Evolutionary conservation across 768 basidiomycete species (phyloP), one percentile per base, ranked within the genome.

Genomic region (Podaxis rugospora): DNA sequence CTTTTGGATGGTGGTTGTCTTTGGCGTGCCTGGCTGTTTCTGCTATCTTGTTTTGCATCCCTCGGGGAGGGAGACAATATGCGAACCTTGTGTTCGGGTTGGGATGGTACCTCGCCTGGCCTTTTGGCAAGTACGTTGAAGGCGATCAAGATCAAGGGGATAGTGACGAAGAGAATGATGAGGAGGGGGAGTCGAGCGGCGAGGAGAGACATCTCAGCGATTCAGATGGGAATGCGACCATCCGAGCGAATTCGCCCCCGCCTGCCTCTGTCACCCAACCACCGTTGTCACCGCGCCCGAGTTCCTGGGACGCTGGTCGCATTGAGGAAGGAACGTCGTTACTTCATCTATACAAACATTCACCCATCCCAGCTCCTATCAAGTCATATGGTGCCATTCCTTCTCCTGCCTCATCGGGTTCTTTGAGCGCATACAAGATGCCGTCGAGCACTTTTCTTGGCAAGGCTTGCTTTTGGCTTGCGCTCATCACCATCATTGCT

Each of bases 91-190:
- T 98, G 4, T 93, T 86, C 68, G 97, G 97, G 13, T 76, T 99
- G 25, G 95, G 94, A 5, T 97, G 95, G 92, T 99, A 99, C 71
- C 83, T 98, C 56, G 84, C 85, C 21, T 98, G 97, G 97, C 97
- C 97, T 1, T 99, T 99, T 70, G 95, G 97, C 18, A 98, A 98
- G 74, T 99, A 98, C 70, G 93, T 99, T 51, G 95, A 98, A 72
- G 93, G 94, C 10, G 87, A 78, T 40, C 57, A 39, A 1, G 62
- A 69, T 23, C 69, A 74, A 5, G 70, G 70, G 18, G 75, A 75
- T 44, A 77, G 69, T 37, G 47, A 36, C 10, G 27, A 23, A 4
- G 55, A 14, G 67, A 23, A 50, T 25, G 37, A 36, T 6, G 55
- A 72, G 51, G 75, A 78, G 58, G 78, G 77, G 13, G 75, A 49